These are phyloP conservation scores for Hondaea fermentalgiana DNA, from an alignment of 108 stramenopile genomes.

Conservation along the genomic window DNA sequence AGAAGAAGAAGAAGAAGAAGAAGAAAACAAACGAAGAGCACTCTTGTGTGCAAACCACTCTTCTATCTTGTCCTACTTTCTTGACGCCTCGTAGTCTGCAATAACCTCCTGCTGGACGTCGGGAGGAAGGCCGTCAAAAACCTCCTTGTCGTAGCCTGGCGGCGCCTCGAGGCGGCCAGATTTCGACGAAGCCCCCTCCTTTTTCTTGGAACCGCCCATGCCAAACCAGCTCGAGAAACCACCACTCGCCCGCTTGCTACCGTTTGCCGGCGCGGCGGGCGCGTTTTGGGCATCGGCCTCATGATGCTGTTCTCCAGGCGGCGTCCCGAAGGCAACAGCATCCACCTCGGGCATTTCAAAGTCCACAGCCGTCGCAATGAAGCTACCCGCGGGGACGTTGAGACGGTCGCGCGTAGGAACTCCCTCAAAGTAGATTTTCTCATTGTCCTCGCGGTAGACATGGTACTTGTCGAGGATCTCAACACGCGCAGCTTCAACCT, in stretches of 20 bases:
- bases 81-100: background rate
- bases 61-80: no score
- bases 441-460: background rate
- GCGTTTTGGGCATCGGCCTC: background rate
- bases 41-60: no score
- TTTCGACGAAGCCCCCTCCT: background rate
- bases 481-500: background rate
- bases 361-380: background rate
- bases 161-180: background rate
- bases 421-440: background rate
- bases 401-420: background rate
- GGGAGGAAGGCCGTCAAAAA: background rate
- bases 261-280: background rate
- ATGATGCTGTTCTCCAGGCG: background rate
- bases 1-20: no score
- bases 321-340: background rate
- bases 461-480: background rate
- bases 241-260: background rate
- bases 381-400: background rate
- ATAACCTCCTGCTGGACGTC: background rate
- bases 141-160: slow-evolving; percentile 13
- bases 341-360: background rate
- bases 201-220: background rate
- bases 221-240: background rate
- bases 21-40: no score